These are phyloP conservation scores for Symbiodinium natans DNA, from an alignment of 73 alveolate genomes.

Conservation along the genomic window DNA sequence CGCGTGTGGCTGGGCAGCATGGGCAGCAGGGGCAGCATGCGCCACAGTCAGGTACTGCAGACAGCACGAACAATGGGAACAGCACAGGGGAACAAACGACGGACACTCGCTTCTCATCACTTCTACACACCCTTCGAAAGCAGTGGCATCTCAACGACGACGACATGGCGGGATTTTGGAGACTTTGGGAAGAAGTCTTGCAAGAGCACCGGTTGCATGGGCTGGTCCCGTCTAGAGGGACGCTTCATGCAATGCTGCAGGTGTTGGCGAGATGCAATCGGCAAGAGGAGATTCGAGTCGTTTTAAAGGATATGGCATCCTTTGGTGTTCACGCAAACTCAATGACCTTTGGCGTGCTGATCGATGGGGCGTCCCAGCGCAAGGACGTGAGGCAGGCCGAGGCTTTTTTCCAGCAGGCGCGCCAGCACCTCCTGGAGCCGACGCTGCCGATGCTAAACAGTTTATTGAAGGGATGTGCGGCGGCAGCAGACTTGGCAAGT, in stretches of 20 bases:
- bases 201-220: background rate
- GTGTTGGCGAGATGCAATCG: background rate
- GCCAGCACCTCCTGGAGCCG: background rate
- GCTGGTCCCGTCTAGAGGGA: background rate
- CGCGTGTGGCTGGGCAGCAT: background rate
- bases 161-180: background rate
- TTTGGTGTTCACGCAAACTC: background rate
- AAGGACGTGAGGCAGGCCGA: background rate
- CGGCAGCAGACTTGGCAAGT: conserved; percentile 27
- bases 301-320: conserved; percentile 5
- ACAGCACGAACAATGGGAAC: background rate
- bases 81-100: background rate
- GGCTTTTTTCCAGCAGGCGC: conserved; percentile 24
- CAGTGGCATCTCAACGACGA: background rate
- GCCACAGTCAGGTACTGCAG: background rate
- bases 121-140: background rate
- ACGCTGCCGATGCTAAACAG: conserved; percentile 38
- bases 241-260: background rate
- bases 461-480: conserved; percentile 27
- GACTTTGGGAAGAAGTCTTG: background rate
- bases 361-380: conserved; percentile 8
- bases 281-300: background rate
- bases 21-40: no score
- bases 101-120: background rate
- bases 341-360: conserved; percentile 23